Percentiles rank a stretch among this genome's conserved stretches.
Conservation (phyloP, 495 filamentous ascomycete species). For the Aspergillus saccharolyticus region DNA sequence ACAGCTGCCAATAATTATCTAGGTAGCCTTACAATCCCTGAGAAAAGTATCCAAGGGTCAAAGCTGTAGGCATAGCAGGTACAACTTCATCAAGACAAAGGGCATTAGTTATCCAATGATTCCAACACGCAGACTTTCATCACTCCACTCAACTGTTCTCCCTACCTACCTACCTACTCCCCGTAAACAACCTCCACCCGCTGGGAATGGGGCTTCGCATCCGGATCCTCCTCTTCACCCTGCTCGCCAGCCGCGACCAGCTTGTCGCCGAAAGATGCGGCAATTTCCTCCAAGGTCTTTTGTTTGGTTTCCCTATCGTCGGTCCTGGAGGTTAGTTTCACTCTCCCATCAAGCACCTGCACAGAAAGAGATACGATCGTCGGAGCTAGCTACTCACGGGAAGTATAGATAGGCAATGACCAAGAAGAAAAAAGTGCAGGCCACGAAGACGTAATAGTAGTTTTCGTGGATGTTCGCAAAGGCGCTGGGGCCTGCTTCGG, state of each 20-base stretch:
- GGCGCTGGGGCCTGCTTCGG: constrained; percentile 53
- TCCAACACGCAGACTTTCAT: too few relatives aligned
- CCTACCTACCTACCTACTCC: not conserved
- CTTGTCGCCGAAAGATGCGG: constrained; percentile 51
- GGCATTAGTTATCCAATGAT: too few relatives aligned
- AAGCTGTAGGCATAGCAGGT: too few relatives aligned
- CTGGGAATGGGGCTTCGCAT: constrained; percentile 15
- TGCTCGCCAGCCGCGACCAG: constrained; percentile 40
- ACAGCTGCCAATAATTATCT: too few relatives aligned
- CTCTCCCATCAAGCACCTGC: constrained; percentile 20
- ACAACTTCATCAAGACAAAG: too few relatives aligned
- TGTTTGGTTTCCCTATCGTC: constrained; percentile 41
- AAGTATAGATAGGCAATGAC: constrained; percentile 50
- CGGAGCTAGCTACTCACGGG: constrained; percentile 34
- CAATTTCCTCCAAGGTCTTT: constrained; percentile 56
- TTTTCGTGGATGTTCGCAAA: constrained; percentile 56
- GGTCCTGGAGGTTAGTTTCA: too few relatives aligned
- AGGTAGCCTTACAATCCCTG: too few relatives aligned
- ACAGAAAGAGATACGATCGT: not conserved
- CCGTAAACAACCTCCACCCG: constrained; percentile 14
- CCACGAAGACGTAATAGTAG: constrained; percentile 58
- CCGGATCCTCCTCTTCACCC: constrained; percentile 14
- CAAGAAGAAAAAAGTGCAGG: constrained; percentile 47
- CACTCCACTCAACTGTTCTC: not conserved
- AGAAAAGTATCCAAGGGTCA: too few relatives aligned